Evolutionary conservation across 106 monocot species (phyloP), one percentile per base, ranked within the genome.

Genomic region (Allium sativum): DNA sequence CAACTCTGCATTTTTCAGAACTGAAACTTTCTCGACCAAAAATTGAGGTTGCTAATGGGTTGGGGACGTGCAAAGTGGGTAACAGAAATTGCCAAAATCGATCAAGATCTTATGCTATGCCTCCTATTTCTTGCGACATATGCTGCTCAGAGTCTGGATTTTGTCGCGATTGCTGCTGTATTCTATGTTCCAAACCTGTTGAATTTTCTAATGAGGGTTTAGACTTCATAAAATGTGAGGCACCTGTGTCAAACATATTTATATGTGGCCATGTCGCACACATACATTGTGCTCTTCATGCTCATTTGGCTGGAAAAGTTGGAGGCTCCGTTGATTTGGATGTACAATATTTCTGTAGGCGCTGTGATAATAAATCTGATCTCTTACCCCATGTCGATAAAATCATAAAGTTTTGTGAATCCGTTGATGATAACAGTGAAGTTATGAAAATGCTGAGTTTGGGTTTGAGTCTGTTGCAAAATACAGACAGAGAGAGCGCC

Each of bases 261-360:
- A 72, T 76, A 4, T 92, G 92, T 72, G 92, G 92, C 16, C 92
- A 92, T 77, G 66, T 71, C 59, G 83, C 87, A 43, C 92, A 92
- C 64, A 52, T 52, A 52, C 14, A 52, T 16, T 52, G 51, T 52
- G 51, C 51, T 52, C 51, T 52, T 52, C 51, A 80, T 43, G 67
- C 75, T 60, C 81, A 72, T 47, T 63, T 92, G 71, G 92, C 87
- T 62, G 92, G 92, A 42, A 87, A 82, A 45, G 87, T 92, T 59
- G 75, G 84, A 63, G 92, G 87, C 63, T 64, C 61, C 68, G 79
- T 92, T 70, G 68, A 62, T 60, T 77, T 92, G 66, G 84, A 92
- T 79, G 78, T 31, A 3, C 68, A 6, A 57, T 92, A 87, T 70
- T 92, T 70, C 55, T 92, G 92, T 59, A 78, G 92, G 55, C 71